These are phyloP conservation scores for Triticum urartu DNA, from an alignment of 176 grass and related monocot species.

Conservation along the genomic window DNA sequence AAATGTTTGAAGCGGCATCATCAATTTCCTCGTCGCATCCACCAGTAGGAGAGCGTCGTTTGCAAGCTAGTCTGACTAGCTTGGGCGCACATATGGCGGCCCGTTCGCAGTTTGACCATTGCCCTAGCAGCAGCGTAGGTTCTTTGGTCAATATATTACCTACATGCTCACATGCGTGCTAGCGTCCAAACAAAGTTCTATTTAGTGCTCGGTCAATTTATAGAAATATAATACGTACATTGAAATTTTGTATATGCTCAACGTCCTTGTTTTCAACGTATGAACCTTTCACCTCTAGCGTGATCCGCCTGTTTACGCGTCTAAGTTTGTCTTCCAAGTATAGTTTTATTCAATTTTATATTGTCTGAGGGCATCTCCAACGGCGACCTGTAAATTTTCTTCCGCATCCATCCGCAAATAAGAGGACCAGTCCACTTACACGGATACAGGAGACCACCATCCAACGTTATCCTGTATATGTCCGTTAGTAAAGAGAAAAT, in stretches of 20 bases:
- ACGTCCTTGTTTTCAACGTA: neutral
- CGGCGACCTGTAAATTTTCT: too few relatives aligned
- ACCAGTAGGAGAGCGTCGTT: neutral
- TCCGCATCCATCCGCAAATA: too few relatives aligned
- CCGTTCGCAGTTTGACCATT: constrained; percentile 26
- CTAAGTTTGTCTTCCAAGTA: neutral
- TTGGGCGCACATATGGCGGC: neutral
- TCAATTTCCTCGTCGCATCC: neutral
- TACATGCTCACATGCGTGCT: neutral
- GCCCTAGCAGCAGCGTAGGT: neutral
- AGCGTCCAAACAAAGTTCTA: neutral
- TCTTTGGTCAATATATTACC: neutral
- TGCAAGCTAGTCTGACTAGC: neutral
- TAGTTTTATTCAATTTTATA: neutral
- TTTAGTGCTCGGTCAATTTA: neutral
- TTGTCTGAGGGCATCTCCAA: too few relatives aligned
- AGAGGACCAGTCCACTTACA: too few relatives aligned
- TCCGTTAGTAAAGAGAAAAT: too few relatives aligned
- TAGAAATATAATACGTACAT: neutral
- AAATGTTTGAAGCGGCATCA: neutral
- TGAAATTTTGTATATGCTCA: neutral
- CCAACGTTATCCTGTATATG: too few relatives aligned
- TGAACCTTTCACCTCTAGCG: neutral
- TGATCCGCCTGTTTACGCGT: neutral
- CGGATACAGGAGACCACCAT: too few relatives aligned